Base-by-base conservation (phyloP, 1,284 basidiomycete genomes). In the Irpex rosettiformis region DNA sequence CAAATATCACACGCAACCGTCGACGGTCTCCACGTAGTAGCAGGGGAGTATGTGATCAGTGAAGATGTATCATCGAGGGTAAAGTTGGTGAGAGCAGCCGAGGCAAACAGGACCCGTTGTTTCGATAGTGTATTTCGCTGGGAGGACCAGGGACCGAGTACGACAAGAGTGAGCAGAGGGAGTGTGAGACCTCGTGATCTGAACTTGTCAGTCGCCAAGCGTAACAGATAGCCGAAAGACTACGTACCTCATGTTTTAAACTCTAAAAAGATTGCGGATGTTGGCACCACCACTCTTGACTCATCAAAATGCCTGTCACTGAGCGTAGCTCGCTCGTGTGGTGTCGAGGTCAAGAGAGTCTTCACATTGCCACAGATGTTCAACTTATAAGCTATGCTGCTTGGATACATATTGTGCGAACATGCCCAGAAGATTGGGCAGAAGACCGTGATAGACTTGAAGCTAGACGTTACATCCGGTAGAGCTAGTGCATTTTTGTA, bases 41-140 rank as follows among this genome's bases (percentile, higher is more conserved):
- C 47, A 2, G 80, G 80, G 5, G 66, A 60, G 58, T 81, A 83
- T 10, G 72, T 53, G 29, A 83, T 77, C 3, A 73, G 71, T 1
- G 73, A 64, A 47, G 79, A 73, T 1, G 71, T 69, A 63, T 82
- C 79, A 58, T 81, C 75, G 28, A 83, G 63, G 3, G 79, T 80
- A 24, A 76, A 62, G 62, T 81, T 80, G 47, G 69, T 64, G 5
- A 56, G 27, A 10, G 37, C 30, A 10, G 57, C 61, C 21, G 42
- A 56, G 3, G 42, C 61, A 24, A 59, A 49, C 43, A 58, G 43
- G 42, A 48, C 22, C 48, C 57, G 8, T 42, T 18, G 29, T 33
- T 47, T n/a, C 30, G 57, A 47, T 42, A 18, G n/a, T n/a, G 51
- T 25, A 54, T 11, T 48, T 27, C 10, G 22, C 30, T 10, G 57